Evolutionary conservation across 202 grass and related monocot species (phyloP), one percentile per base, ranked within the genome.

Genomic region (Zizania palustris): DNA sequence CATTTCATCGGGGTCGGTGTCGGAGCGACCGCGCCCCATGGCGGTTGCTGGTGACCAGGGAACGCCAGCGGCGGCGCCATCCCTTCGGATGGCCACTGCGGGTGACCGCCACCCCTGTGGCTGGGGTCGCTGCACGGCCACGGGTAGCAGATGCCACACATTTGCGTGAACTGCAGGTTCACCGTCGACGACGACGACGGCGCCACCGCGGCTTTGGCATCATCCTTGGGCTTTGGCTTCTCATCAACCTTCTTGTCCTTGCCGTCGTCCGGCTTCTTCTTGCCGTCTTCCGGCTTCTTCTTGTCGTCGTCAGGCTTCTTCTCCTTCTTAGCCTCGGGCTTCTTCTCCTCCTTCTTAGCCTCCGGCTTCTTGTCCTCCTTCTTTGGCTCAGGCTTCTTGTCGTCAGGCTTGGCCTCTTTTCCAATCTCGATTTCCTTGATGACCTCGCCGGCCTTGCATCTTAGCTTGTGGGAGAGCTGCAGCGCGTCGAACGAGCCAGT

Each of bases 371-470:
- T 72, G 9, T 68, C 67, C 0, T 44, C n/a, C 3, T 82, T 82
- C 60, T 77, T 65, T 10, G 46, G 60, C 10, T 84, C 69, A 0
- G 70, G 61, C 2, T 80, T 84, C 63, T 86, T 76, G 11, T 40
- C 50, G 0, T 66, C 62, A 3, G 53, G 75, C 37, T 76, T 83
- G 49, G 76, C 71, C 56, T 70, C 71, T 1, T 76, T 45, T 38
- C 11, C 69, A 60, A 86, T 73, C 67, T 80, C 70, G 69, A 93
- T 88, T 59, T 80, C 80, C 61, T 90, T 94, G 74, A 97, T 97
- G 9, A 77, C 80, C 49, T 72, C 67, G 77, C 84, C 20, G 3
- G 87, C 89, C 53, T 87, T 81, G 85, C 85, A 90, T 43, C 63
- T 38, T 20, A 97, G 79, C 77, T 86, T 94, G 39, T 16, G 61